Evolutionary conservation across 2,329 filamentous ascomycete genomes (phyloP), one percentile per base, ranked within the genome.

Genomic region (Cryphonectria radicalis): DNA sequence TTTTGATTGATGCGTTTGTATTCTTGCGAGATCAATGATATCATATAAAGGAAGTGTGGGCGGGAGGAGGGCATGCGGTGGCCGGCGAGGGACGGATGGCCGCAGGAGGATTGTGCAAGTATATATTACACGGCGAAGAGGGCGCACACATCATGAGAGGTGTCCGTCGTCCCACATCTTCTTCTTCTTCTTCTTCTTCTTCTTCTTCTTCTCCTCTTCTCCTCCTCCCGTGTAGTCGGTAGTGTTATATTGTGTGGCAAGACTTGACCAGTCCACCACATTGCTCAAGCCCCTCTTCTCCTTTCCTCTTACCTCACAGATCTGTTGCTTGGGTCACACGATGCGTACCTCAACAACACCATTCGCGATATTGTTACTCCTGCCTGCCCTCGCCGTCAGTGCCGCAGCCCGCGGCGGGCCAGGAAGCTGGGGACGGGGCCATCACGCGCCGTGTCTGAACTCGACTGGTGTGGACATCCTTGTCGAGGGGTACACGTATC

Each of bases 401-500:
- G 25, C 59, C 59, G 14, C 28, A 5, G n/a, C 53, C 53, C 25
- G 7, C 11, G 53, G 53, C 11, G 25, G 53, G 8, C 53, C 53
- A 57, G 53, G 53, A 6, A n/a, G 22, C 25, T 28, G 53, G 53
- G 53, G 53, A 57, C n/a, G n/a, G 5, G 32, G 32, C 32, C 53
- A 28, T 5, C 55, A 4, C 28, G 25, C 13, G 25, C 55, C 55
- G 14, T 59, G 55, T 35, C 28, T 73, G 19, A 64, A 60, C 37
- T 19, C 43, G 14, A 43, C 50, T 5, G 59, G 46, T 10, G 55
- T 73, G 28, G 25, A 28, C 6, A 42, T 40, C 22, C 64, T 73
- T 7, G 72, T 73, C 57, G 17, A 66, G 3, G 72, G 72, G 8
- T 73, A 73, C 42, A 69, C 69, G 1, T 73, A 73, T 53, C 72